Conservation (phyloP, 768 basidiomycete species). For the Crepidotus variabilis region DNA sequence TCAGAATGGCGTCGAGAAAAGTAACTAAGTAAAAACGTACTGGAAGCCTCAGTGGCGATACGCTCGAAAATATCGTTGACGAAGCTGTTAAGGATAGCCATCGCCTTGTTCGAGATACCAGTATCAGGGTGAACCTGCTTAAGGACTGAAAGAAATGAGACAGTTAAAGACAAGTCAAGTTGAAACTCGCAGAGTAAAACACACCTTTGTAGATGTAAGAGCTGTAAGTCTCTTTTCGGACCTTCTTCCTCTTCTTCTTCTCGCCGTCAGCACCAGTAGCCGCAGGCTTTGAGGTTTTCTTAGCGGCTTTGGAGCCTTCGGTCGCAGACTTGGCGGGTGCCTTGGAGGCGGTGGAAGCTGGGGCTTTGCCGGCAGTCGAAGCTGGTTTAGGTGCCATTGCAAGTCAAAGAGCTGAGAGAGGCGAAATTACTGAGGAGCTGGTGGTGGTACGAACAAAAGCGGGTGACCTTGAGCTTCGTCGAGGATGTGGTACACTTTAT, state of each 20-base stretch:
- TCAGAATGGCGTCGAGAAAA: conserved; percentile 3
- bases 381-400: conserved; percentile 81
- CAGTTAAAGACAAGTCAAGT: background rate
- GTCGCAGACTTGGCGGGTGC: conserved; percentile 60
- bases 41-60: conserved; percentile 89
- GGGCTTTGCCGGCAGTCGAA: conserved; percentile 82
- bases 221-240: conserved; percentile 89
- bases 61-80: conserved; percentile 95
- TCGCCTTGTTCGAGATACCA: conserved; percentile 99
- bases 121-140: conserved; percentile 99
- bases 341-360: conserved; percentile 69
- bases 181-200: conserved; percentile 3
- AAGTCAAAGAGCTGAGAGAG: conserved; percentile 9
- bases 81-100: conserved; percentile 95
- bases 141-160: conserved; percentile 51
- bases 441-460: conserved; percentile 28
- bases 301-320: conserved; percentile 68
- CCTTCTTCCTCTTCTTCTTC: conserved; percentile 87
- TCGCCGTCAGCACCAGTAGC: conserved; percentile 55
- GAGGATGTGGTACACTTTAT: conserved; percentile 27
- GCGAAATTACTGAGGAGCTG: conserved; percentile 18
- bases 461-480: conserved; percentile 31
- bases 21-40: conserved; percentile 37
- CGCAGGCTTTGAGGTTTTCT: conserved; percentile 71
- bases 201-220: conserved; percentile 92